Evolutionary conservation across 177 flowering plant genomes (phyloP).

Genomic region (Vitis hybrid): DNA sequence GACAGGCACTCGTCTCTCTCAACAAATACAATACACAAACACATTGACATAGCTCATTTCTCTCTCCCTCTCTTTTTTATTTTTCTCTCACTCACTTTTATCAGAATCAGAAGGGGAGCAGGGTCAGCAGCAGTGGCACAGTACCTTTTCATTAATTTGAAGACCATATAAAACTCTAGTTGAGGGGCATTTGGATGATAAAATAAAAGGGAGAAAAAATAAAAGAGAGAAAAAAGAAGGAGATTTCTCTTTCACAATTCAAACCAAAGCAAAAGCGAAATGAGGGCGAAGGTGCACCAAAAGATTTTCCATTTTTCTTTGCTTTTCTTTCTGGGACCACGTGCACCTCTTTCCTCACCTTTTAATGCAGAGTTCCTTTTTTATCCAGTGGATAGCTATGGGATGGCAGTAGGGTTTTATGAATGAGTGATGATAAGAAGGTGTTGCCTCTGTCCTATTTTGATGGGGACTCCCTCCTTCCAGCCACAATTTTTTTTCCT

Average conservation of each 20-base stretch:
- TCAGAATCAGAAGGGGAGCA: conserved; percentile 19
- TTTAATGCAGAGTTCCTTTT: conserved; percentile 19
- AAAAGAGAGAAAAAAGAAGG: background rate
- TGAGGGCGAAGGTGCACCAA: conserved; percentile 6
- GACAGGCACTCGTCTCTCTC: conserved; percentile 40
- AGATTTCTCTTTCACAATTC: conserved; percentile 23
- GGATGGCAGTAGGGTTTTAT: background rate
- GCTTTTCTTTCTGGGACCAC: conserved; percentile 23
- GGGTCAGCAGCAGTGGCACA: conserved; percentile 13
- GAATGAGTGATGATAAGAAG: too few relatives aligned
- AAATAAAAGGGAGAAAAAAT: background rate
- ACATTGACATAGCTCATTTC: background rate
- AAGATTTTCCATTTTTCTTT: conserved; percentile 3
- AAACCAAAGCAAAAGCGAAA: conserved; percentile 15
- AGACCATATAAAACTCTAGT: conserved; percentile 18
- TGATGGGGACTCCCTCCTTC: background rate
- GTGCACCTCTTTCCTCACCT: conserved; percentile 26
- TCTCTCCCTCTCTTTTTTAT: background rate
- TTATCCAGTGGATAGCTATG: conserved; percentile 11
- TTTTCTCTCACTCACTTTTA: conserved; percentile 20
- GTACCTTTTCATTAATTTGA: conserved; percentile 21
- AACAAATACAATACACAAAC: conserved; percentile 23
- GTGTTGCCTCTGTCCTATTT: background rate
- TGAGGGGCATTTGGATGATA: conserved; percentile 1
- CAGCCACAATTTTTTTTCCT: background rate